Evolutionary conservation across 2,329 filamentous ascomycete genomes (phyloP), one percentile per base, ranked within the genome.

Genomic region (Colletotrichum neosansevieriae): DNA sequence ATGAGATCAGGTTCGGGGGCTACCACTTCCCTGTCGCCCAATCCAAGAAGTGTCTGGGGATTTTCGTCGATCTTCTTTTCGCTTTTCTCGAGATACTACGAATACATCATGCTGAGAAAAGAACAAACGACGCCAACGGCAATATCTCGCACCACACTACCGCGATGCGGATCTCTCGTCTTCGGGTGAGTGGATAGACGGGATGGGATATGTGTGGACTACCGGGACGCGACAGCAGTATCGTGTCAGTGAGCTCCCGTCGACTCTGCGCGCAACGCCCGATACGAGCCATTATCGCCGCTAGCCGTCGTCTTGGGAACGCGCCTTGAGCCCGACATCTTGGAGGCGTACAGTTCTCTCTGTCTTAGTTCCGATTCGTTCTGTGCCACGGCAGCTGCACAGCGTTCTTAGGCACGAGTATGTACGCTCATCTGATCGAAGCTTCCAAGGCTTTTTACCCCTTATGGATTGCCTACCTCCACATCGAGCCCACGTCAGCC

Each of bases 1-100:
- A 68, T 68, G 40, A 59, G 65, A 56, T 56, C 59, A 53, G 60
- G 53, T 58, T 58, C 24, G 65, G 38, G 38, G 42, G 19, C 45
- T 17, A 32, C 53, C 12, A 54, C 21, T 38, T 32, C 38, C 32
- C 21, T 29, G 36, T 21, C 47, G 15, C 13, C 45, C 24, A 24
- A 17, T 45, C 21, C 21, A 47, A 36, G 24, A 24, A 24, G 24
- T 24, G 24, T 34, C 50, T 21, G 7, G 36, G 56, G 45, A 13
- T 56, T 49, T 56, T 45, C 7, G 59, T 54, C 49, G 49, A 47
- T 62, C 59, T 24, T 45, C 21, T 51, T 49, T 32, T 15, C 38
- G 7, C 54, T 6, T 53, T 36, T 21, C 44, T 53, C 24, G 17
- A 38, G 40, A 24, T 9, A 19, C 36, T n/a, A 40, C 44, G 34